Conservation (phyloP, 441 rosid species). For the Bruguiera hainesii region DNA sequence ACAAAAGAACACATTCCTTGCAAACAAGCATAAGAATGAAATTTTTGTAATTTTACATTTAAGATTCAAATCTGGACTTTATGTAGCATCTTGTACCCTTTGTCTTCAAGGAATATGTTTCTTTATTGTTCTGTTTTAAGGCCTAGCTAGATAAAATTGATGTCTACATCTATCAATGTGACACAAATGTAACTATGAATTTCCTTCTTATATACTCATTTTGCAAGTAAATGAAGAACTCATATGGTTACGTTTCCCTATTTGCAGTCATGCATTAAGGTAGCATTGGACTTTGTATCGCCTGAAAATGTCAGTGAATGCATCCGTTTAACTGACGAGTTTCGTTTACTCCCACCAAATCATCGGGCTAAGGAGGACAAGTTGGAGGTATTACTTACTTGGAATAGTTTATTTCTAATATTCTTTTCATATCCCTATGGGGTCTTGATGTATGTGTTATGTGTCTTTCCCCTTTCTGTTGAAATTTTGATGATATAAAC, state of each 20-base stretch:
- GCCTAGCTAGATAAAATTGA: too few relatives aligned
- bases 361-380: slow-evolving; percentile 31
- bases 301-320: slow-evolving; percentile 36
- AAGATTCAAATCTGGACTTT: too few relatives aligned
- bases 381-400: slow-evolving; percentile 23
- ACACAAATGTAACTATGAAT: neutral
- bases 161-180: too few relatives aligned
- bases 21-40: too few relatives aligned
- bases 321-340: slow-evolving; percentile 27
- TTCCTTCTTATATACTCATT: neutral
- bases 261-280: slow-evolving; percentile 33
- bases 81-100: too few relatives aligned
- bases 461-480: neutral
- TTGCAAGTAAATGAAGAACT: neutral
- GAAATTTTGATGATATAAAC: neutral
- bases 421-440: neutral
- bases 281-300: slow-evolving; percentile 34
- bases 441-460: neutral
- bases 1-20: too few relatives aligned
- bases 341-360: slow-evolving; percentile 28
- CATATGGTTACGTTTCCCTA: slow-evolving; percentile 4
- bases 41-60: too few relatives aligned
- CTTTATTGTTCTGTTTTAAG: too few relatives aligned
- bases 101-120: too few relatives aligned
- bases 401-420: neutral